A percentile compares a stretch with the other conserved stretches of the same genome.
These are phyloP conservation scores for Talaromyces sp. DNA, from an alignment of 2,329 filamentous ascomycete species.

Conservation along the genomic window DNA sequence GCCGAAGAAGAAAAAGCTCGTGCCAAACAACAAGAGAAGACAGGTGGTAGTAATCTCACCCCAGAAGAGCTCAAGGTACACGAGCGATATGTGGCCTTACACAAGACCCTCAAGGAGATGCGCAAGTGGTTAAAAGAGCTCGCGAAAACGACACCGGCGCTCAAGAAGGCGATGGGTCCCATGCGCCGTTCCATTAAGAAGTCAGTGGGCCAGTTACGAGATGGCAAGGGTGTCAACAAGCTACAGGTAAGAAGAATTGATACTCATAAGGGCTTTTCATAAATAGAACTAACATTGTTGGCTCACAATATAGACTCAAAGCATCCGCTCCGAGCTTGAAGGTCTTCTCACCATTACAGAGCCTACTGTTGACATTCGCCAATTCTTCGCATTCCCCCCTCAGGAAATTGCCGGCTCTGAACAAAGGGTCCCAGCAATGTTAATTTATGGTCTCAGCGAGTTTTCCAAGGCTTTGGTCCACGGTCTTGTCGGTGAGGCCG, in stretches of 20 bases:
- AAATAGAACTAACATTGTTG: conserved; percentile 12
- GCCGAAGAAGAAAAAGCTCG: conserved; percentile 34
- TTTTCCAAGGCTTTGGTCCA: conserved; percentile 73
- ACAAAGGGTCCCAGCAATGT: conserved; percentile 63
- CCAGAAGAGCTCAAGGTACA: conserved; percentile 48
- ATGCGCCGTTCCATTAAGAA: conserved; percentile 72
- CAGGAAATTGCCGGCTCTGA: conserved; percentile 39
- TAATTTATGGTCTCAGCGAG: conserved; percentile 76
- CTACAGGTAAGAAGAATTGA: conserved; percentile 48
- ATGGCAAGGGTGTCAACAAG: conserved; percentile 65
- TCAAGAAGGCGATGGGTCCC: conserved; percentile 70
- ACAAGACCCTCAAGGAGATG: conserved; percentile 67
- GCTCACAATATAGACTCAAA: conserved; percentile 29
- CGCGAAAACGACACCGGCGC: conserved; percentile 56
- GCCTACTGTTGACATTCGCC: conserved; percentile 59
- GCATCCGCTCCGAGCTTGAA: conserved; percentile 57
- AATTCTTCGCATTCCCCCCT: conserved; percentile 55
- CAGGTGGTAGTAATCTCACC: conserved; percentile 33
- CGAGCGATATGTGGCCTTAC: conserved; percentile 58
- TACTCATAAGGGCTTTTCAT: background rate
- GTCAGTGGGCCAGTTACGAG: conserved; percentile 70
- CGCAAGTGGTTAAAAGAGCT: conserved; percentile 58
- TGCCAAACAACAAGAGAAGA: conserved; percentile 31
- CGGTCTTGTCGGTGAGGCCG: conserved; percentile 70
- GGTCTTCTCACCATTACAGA: conserved; percentile 57